phyloP scores from a whole-genome alignment of 2,329 filamentous ascomycete species.

The Talaromyces funiculosus region DNA sequence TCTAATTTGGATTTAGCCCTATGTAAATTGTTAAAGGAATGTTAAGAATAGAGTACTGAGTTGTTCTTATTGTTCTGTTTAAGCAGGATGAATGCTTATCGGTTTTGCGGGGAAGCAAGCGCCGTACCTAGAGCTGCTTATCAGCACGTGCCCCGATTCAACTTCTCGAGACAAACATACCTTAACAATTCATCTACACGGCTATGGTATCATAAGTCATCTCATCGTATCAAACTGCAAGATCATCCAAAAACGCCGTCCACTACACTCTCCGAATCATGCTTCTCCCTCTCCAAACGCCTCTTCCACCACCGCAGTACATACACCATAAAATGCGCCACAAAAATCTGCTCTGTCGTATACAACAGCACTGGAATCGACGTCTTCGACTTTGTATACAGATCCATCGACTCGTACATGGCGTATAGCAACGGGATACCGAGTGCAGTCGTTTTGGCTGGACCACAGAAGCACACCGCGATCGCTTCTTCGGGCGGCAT shows the following conservation, averaged over 20 bases:
- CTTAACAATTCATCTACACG: background rate
- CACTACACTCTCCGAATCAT: conserved; percentile 2
- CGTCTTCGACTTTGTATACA: conserved; percentile 32
- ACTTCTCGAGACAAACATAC: background rate
- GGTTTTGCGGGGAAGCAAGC: conserved; percentile 9
- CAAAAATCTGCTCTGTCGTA: conserved; percentile 36
- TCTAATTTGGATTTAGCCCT: too few relatives aligned
- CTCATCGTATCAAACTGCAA: background rate
- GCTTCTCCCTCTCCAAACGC: background rate
- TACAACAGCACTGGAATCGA: conserved; percentile 36
- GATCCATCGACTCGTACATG: conserved; percentile 49
- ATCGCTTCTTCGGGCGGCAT: conserved; percentile 58
- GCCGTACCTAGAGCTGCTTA: conserved; percentile 6
- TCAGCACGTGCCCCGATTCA: conserved; percentile 11
- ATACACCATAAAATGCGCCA: conserved; percentile 36
- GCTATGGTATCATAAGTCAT: background rate
- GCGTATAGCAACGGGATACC: conserved; percentile 63
- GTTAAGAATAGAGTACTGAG: background rate
- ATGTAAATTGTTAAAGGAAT: too few relatives aligned
- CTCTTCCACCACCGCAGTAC: conserved; percentile 28
- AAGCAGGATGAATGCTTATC: conserved; percentile 2
- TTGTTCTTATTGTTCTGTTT: too few relatives aligned
- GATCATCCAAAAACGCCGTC: background rate
- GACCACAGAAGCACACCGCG: conserved; percentile 67
- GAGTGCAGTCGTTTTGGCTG: conserved; percentile 66